Evolutionary conservation across 441 rosid genomes (phyloP).

Genomic region (Populus hybrid): DNA sequence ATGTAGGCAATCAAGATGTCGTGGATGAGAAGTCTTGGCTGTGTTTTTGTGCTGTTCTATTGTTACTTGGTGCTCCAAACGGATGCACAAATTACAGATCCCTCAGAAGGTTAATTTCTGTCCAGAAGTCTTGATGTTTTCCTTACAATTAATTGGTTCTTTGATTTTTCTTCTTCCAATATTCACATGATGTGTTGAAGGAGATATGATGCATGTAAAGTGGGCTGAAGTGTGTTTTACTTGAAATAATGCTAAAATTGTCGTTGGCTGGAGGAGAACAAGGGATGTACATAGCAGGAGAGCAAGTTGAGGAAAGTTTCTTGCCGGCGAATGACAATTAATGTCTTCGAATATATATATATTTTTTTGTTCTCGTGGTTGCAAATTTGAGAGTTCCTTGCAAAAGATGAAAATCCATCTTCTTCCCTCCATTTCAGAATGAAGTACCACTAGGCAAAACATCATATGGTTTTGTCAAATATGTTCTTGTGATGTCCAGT

Average conservation of each 20-base stretch:
- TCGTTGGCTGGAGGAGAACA: neutral
- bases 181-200: neutral
- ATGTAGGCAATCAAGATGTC: conserved; percentile 33
- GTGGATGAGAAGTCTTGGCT: conserved; percentile 21
- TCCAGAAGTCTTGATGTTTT: neutral
- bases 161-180: neutral
- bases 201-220: neutral
- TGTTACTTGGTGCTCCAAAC: conserved; percentile 34
- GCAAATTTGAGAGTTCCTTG: neutral
- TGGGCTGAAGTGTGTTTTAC: neutral
- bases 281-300: neutral
- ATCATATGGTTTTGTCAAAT: neutral
- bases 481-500: neutral
- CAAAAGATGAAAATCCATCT: neutral
- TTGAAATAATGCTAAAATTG: no score
- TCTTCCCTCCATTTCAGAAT: neutral
- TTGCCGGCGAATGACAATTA: neutral
- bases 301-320: neutral
- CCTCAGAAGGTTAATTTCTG: conserved; percentile 49
- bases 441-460: neutral
- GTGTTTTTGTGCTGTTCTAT: conserved; percentile 28
- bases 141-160: neutral
- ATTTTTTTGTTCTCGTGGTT: neutral
- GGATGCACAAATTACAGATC: conserved; percentile 50
- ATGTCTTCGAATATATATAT: neutral